Evolutionary conservation across 2,329 filamentous ascomycete species (phyloP).

Genomic region (Alternaria brassicae): DNA sequence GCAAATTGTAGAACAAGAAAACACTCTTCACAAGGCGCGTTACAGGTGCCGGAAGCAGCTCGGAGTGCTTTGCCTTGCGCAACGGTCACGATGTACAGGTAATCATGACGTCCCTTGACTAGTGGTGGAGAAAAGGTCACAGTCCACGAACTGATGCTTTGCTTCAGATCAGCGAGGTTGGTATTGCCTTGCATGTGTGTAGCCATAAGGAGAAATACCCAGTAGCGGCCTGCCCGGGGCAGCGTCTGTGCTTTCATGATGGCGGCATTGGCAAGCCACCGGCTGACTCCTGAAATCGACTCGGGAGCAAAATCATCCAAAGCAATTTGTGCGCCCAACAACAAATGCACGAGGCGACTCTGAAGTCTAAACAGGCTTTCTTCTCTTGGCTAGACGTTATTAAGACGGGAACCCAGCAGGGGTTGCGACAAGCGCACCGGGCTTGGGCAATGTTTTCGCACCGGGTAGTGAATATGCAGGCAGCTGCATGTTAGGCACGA

Average conservation of each 20-base stretch:
- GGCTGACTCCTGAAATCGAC: constrained; percentile 16
- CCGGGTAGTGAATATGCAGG: constrained; percentile 11
- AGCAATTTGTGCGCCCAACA: constrained; percentile 4
- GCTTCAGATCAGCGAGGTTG: constrained; percentile 1
- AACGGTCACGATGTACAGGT: neutral
- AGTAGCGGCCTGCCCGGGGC: constrained; percentile 8
- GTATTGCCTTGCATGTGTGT: constrained; percentile 11
- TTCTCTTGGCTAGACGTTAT: neutral
- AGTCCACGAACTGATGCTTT: neutral
- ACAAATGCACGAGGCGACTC: neutral
- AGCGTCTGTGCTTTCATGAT: constrained; percentile 13
- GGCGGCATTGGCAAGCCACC: constrained; percentile 17
- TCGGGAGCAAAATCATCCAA: constrained; percentile 2
- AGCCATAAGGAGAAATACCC: constrained; percentile 13
- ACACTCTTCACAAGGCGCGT: constrained; percentile 1
- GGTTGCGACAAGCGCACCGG: constrained; percentile 1
- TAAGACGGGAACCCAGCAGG: constrained; percentile 8
- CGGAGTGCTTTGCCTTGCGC: neutral
- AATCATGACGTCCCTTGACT: constrained; percentile 1
- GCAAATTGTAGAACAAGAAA: constrained; percentile 4
- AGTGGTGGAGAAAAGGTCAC: neutral
- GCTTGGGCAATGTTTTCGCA: constrained; percentile 11
- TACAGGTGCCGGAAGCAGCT: constrained; percentile 2
- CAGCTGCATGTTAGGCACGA: constrained; percentile 18
- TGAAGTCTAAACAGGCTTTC: constrained; percentile 8